Conservation (phyloP, 2,329 filamentous ascomycete species). For the Trichoderma harzianum region DNA sequence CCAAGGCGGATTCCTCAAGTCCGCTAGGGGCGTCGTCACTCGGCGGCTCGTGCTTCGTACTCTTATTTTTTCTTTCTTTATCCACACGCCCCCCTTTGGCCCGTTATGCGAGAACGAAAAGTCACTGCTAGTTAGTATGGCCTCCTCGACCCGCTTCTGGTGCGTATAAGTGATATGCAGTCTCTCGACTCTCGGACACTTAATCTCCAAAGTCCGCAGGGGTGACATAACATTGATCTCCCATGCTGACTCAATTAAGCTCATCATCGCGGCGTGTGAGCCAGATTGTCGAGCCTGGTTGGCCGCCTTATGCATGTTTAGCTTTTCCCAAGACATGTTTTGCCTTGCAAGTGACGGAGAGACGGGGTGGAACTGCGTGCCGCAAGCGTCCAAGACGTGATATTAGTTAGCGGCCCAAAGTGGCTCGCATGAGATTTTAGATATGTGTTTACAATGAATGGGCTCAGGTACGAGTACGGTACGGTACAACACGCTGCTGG, state of each 20-base stretch:
- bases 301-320: constrained; percentile 1
- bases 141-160: constrained; percentile 1
- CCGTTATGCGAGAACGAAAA: background rate
- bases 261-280: constrained; percentile 3
- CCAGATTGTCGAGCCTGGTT: constrained; percentile 10
- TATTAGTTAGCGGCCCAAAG: background rate
- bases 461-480: background rate
- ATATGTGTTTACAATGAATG: background rate
- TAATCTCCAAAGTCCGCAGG: constrained; percentile 12
- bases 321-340: background rate
- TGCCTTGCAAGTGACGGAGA: background rate
- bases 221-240: background rate
- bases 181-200: background rate
- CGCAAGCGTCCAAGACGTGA: background rate
- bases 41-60: background rate
- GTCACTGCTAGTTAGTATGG: background rate
- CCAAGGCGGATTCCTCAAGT: background rate
- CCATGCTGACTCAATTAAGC: constrained; percentile 6
- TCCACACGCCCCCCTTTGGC: background rate
- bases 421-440: background rate
- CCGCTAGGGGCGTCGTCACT: background rate
- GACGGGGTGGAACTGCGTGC: background rate
- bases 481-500: background rate
- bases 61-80: background rate
- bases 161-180: background rate